phyloP scores from a whole-genome alignment of 345 rosid species.

The Salix suchowensis region DNA sequence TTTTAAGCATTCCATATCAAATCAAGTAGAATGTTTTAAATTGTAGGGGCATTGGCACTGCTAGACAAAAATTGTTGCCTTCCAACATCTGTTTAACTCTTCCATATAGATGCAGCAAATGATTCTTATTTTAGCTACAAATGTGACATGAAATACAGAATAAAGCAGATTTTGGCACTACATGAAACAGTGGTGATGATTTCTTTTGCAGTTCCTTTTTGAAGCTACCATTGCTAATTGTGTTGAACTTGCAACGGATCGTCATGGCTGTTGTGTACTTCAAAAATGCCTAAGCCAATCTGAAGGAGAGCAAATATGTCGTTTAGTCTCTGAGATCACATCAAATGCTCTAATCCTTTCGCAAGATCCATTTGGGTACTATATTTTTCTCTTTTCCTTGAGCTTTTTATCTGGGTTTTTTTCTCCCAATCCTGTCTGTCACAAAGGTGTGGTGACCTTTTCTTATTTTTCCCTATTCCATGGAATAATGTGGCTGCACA shows the following conservation, averaged over 20 bases:
- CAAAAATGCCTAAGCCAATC: slow-evolving; percentile 63
- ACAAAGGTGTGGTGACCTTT: slow-evolving; percentile 2
- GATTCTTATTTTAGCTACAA: background rate
- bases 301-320: slow-evolving; percentile 44
- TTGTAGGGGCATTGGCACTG: background rate
- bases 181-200: background rate
- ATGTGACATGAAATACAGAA: background rate
- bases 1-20: background rate
- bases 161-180: background rate
- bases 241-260: slow-evolving; percentile 69
- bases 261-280: slow-evolving; percentile 79
- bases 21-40: background rate
- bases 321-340: slow-evolving; percentile 47
- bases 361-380: slow-evolving; percentile 75
- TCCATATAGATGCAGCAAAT: background rate
- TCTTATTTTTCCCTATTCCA: background rate
- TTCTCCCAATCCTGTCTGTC: background rate
- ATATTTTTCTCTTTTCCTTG: slow-evolving; percentile 2
- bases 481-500: background rate
- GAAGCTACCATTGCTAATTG: slow-evolving; percentile 64
- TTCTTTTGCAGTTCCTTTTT: slow-evolving; percentile 53
- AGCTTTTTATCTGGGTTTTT: background rate
- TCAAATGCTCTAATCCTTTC: slow-evolving; percentile 67
- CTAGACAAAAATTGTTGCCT: background rate
- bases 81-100: background rate